Conservation (phyloP, 768 basidiomycete species). For the Hericium coralloides region DNA sequence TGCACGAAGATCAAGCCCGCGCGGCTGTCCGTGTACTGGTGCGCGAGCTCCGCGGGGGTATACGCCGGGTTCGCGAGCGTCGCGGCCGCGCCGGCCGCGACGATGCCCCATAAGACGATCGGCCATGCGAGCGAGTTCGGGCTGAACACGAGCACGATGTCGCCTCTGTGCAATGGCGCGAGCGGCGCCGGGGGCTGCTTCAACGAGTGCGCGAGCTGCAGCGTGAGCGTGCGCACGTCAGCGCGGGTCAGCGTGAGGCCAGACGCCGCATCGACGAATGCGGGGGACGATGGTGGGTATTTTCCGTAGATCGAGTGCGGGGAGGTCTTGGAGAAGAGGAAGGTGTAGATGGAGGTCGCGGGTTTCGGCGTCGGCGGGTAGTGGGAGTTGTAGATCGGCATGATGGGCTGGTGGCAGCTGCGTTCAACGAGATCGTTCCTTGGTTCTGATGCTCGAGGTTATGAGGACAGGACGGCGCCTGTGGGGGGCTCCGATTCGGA, state of each 20-base stretch:
- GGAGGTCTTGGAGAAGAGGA: not conserved
- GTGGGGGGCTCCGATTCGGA: too few relatives aligned
- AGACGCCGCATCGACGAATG: slow-evolving; percentile 58
- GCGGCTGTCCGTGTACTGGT: slow-evolving; percentile 61
- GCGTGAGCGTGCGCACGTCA: slow-evolving; percentile 40
- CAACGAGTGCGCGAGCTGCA: slow-evolving; percentile 53
- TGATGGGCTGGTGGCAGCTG: not conserved
- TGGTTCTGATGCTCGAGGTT: too few relatives aligned
- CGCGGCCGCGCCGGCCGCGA: slow-evolving; percentile 57
- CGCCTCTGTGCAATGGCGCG: slow-evolving; percentile 31
- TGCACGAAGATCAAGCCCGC: slow-evolving; percentile 55
- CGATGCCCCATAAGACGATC: slow-evolving; percentile 31
- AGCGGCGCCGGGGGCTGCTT: slow-evolving; percentile 19
- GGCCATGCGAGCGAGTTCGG: slow-evolving; percentile 57
- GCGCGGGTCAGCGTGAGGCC: slow-evolving; percentile 46
- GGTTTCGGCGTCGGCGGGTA: not conserved
- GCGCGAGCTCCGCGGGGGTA: slow-evolving; percentile 53
- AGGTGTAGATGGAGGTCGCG: not conserved
- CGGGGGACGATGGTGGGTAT: slow-evolving; percentile 21
- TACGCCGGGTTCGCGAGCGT: slow-evolving; percentile 71
- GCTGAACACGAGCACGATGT: slow-evolving; percentile 55
- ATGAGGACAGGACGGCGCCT: too few relatives aligned
- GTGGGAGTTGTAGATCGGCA: not conserved
- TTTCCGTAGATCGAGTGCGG: not conserved
- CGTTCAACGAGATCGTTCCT: too few relatives aligned